Conservation (phyloP, 495 filamentous ascomycete species). For the Tuber calosporum region DNA sequence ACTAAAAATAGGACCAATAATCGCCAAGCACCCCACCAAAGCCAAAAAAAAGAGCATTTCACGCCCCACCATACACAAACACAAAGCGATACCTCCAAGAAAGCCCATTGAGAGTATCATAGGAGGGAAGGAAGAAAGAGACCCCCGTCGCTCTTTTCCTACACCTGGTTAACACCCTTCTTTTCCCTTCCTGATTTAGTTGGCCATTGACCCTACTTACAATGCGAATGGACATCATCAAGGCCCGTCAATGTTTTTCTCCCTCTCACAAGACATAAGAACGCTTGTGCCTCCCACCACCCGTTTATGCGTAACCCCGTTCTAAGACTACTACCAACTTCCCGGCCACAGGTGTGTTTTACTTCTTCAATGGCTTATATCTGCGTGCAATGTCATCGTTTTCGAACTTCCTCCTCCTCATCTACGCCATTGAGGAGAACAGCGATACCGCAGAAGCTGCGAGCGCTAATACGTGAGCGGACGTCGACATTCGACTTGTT, state of each 20-base stretch:
- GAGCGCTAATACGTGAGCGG: not conserved
- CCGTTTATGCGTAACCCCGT: constrained; percentile 40
- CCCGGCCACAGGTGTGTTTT: constrained; percentile 13
- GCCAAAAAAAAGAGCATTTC: constrained; percentile 3
- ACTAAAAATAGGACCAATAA: not conserved
- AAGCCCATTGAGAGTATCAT: not conserved
- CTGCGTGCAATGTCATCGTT: constrained; percentile 22
- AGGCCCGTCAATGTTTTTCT: not conserved
- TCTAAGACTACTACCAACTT: constrained; percentile 18
- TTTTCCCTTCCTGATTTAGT: not conserved
- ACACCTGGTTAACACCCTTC: not conserved
- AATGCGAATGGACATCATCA: not conserved
- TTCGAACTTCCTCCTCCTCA: not conserved
- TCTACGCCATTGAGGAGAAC: not conserved
- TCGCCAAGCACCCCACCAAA: not conserved
- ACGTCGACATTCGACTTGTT: constrained; percentile 22
- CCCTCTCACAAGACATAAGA: not conserved
- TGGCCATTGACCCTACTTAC: not conserved
- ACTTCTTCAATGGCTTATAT: constrained; percentile 16
- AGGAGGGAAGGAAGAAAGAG: not conserved
- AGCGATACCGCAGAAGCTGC: not conserved
- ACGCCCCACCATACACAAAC: not conserved
- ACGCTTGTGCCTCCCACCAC: constrained; percentile 26
- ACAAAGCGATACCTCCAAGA: not conserved
- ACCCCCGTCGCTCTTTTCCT: not conserved